phyloP scores from a whole-genome alignment of 805 yeast genomes.

The Wickerhamomyces silvicola region DNA sequence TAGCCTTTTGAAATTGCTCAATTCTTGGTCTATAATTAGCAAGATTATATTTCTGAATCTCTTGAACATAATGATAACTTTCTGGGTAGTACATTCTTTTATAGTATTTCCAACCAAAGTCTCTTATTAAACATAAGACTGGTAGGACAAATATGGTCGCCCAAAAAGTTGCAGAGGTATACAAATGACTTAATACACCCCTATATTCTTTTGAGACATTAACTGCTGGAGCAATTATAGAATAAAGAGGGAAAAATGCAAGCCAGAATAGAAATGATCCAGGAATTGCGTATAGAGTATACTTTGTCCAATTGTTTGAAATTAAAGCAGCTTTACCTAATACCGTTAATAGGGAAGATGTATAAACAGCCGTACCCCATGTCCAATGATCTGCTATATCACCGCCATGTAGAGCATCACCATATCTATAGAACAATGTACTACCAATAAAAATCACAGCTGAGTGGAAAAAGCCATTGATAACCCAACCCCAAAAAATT shows the following conservation, averaged over 20 bases:
- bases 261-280: constrained; percentile 88
- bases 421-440: constrained; percentile 58
- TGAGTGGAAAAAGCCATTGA: constrained; percentile 93
- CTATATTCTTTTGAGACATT: constrained; percentile 77
- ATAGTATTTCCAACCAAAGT: constrained; percentile 89
- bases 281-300: constrained; percentile 86
- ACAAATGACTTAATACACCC: constrained; percentile 73
- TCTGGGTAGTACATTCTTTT: constrained; percentile 90
- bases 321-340: constrained; percentile 93
- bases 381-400: constrained; percentile 81
- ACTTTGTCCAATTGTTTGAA: constrained; percentile 92
- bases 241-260: constrained; percentile 79
- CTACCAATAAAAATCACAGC: constrained; percentile 75
- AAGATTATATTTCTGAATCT: constrained; percentile 89
- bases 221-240: constrained; percentile 75
- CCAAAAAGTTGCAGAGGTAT: constrained; percentile 81
- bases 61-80: constrained; percentile 91
- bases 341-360: constrained; percentile 82
- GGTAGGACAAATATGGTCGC: constrained; percentile 72
- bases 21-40: constrained; percentile 93
- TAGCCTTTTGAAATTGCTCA: constrained; percentile 95
- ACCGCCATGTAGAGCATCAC: constrained; percentile 64
- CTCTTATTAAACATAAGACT: constrained; percentile 72
- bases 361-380: constrained; percentile 88
- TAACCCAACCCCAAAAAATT: constrained; percentile 96